Evolutionary conservation across 202 grass and related monocot genomes (phyloP).

Genomic region (Elaeis oleifera): DNA sequence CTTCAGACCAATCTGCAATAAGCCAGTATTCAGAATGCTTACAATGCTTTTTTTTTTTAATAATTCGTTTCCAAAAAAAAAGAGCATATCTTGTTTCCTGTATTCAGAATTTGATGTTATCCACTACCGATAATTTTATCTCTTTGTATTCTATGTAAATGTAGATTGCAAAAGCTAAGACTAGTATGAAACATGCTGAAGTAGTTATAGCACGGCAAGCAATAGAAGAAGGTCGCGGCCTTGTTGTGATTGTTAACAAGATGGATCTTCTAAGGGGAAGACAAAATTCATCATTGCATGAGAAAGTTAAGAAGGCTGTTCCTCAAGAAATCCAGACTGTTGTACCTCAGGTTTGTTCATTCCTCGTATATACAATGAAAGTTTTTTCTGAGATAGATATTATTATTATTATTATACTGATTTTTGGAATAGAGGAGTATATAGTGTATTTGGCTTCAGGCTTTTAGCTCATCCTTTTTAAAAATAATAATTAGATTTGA

Average conservation of each 20-base stretch:
- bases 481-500: too few relatives aligned
- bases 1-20: too few relatives aligned
- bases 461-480: too few relatives aligned
- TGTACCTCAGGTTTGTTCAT: conserved; percentile 63
- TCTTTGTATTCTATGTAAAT: conserved; percentile 25
- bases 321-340: conserved; percentile 88
- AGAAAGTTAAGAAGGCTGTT: conserved; percentile 67
- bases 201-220: conserved; percentile 83
- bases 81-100: too few relatives aligned
- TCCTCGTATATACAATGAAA: too few relatives aligned
- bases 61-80: too few relatives aligned
- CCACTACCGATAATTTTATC: not conserved
- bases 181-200: conserved; percentile 81
- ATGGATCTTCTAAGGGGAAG: conserved; percentile 81
- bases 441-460: too few relatives aligned
- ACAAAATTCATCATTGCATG: conserved; percentile 36
- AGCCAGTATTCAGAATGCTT: too few relatives aligned
- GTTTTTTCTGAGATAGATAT: too few relatives aligned
- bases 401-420: not conserved
- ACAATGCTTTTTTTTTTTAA: too few relatives aligned
- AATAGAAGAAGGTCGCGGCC: conserved; percentile 90
- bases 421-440: not conserved
- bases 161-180: conserved; percentile 78
- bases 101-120: too few relatives aligned
- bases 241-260: conserved; percentile 93